A percentile compares a stretch with the other conserved stretches of the same genome.
phyloP scores from a whole-genome alignment of 805 yeast genomes.

The Spathaspora sp. region DNA sequence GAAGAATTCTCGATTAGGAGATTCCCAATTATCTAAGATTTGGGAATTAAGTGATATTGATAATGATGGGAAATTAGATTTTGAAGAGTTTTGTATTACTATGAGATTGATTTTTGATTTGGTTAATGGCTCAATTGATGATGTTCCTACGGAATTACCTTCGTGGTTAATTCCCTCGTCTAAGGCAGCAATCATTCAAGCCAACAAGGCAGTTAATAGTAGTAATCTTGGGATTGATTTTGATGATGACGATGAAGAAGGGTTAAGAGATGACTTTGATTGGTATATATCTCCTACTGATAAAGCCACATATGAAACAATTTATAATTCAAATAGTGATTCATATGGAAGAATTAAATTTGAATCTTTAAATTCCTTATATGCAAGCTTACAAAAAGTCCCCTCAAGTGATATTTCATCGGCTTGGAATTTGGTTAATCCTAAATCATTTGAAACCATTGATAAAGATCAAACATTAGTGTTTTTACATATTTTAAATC shows the following conservation, averaged over 20 bases:
- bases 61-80: slow-evolving; percentile 85
- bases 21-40: slow-evolving; percentile 71
- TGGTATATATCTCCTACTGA: slow-evolving; percentile 97
- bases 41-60: slow-evolving; percentile 96
- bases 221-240: slow-evolving; percentile 15
- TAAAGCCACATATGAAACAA: slow-evolving; percentile 68
- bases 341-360: slow-evolving; percentile 76
- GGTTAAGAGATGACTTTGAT: slow-evolving; percentile 70
- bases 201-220: slow-evolving; percentile 62
- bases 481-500: slow-evolving; percentile 86
- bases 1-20: slow-evolving; percentile 81
- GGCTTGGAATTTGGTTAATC: slow-evolving; percentile 95
- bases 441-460: slow-evolving; percentile 79
- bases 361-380: slow-evolving; percentile 65
- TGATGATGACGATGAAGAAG: slow-evolving; percentile 57
- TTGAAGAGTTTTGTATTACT: slow-evolving; percentile 96
- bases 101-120: slow-evolving; percentile 92
- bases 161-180: slow-evolving; percentile 91
- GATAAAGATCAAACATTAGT: slow-evolving; percentile 92
- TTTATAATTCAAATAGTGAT: slow-evolving; percentile 74
- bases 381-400: slow-evolving; percentile 62
- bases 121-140: slow-evolving; percentile 62
- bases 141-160: slow-evolving; percentile 73
- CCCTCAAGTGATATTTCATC: slow-evolving; percentile 82
- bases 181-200: slow-evolving; percentile 80